Evolutionary conservation across 768 basidiomycete genomes (phyloP), one percentile per base, ranked within the genome.

Genomic region (Trametes maxima): DNA sequence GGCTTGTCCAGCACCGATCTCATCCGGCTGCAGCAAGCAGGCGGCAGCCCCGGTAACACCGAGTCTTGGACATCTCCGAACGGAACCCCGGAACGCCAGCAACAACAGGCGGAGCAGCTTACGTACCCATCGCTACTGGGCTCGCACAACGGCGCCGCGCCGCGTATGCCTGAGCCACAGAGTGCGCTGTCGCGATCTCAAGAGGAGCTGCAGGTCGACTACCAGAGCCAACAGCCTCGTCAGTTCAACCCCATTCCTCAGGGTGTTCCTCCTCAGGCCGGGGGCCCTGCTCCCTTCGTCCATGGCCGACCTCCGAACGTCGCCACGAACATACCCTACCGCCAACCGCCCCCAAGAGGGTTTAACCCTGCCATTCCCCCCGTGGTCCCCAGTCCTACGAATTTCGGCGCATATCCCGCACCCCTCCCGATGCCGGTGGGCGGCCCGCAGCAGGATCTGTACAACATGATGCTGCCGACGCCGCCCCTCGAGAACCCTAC

Each of bases 401-500:
- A 78, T 55, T 77, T 88, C 64, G 66, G 65, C 36, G 62, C 39
- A 4, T 77, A 76, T 60, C 68, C 73, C 19, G 67, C 67, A 76
- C 59, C 88, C 43, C 77, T 78, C 40, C 86, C 89, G 64, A 80
- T 90, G 57, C 86, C 89, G 12, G 76, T 91, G 54, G 88, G 86
- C 60, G 89, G 83, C 68, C 68, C 65, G 51, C 82, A 89, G 28
- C 90, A 91, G 67, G 89, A 90, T 68, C 68, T 91, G 54, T 92
- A 91, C 67, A 89, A 91, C 68, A 89, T 90, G 87, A 89, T 92
- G 82, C 75, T 85, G 49, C 82, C 84, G 43, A 81, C 77, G 25
- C 74, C 79, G 36, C 78, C 82, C 57, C 71, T 88, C 63, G 79
- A 78, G 62, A 85, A 81, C 69, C 82, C 87, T 37, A 83, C 88